Base-by-base conservation (phyloP, 2,329 filamentous ascomycete genomes). In the Colletotrichum sp. region DNA sequence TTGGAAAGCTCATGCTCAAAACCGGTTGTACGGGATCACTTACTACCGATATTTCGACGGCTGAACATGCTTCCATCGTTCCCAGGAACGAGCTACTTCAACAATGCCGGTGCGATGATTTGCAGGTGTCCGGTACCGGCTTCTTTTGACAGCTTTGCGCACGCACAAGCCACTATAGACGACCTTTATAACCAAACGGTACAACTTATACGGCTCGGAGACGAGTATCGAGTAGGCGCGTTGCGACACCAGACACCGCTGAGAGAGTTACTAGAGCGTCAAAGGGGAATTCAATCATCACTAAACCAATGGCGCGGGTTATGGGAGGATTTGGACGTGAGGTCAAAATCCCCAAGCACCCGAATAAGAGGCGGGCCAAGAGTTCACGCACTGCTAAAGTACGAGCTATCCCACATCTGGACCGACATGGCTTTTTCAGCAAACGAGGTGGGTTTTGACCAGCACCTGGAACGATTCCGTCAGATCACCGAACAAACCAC, bases 401-500 rank as follows among this genome's bases (percentile, higher is more conserved):
- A 71, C 44, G 69, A 71, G 9, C 13, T 65, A 2, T 64, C 34
- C 6, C 21, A 36, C 0, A 21, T 36, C 2, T 55, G 69, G 59
- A 26, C 39, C 39, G 69, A 55, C 10, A 57, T 55, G 39, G 60
- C 59, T 16, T 65, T 71, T 39, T 10, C 10, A 21, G 32, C 59
- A 18, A 30, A 55, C 8, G 69, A 55, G 13, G 12, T 18, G 15
- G 59, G 10, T 0, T 65, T 65, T 16, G 69, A 71, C 16, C 28
- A 26, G 9, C 44, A 71, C 30, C 3, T 65, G 15, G 69, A 71
- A 15, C 18, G 39, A 7, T 65, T 71, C 16, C 81, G 83, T 6
- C 77, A 79, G 28, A 83, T 88, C 60, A 81, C 87, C 44, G 81
- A 83, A 0, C 77, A 85, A 0, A 82, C 84, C 5, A 49, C 65